Percentiles rank a stretch among this genome's conserved stretches.
Conservation (phyloP, 345 rosid genomes). For the Lepidium africanum region DNA sequence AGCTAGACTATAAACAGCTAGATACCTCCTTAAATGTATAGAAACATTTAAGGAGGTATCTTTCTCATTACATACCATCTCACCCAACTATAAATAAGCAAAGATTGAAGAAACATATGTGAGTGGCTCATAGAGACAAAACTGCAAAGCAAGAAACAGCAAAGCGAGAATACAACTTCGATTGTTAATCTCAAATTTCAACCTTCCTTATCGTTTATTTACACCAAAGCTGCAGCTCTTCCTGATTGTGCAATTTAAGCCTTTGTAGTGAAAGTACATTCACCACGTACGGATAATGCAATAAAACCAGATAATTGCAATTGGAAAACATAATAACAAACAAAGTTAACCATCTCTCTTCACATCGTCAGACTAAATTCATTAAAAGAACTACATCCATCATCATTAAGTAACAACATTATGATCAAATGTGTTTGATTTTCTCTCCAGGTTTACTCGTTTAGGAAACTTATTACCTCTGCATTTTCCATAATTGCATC, state of each 20-base stretch:
- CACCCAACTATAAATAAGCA: slow-evolving; percentile 41
- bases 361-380: neutral
- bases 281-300: slow-evolving; percentile 69
- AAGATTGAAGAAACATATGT: neutral
- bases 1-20: slow-evolving; percentile 26
- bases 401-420: neutral
- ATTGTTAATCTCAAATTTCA: neutral
- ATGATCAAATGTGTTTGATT: neutral
- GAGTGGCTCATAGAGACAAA: slow-evolving; percentile 2
- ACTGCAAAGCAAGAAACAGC: neutral
- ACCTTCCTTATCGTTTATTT: slow-evolving; percentile 87
- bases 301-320: slow-evolving; percentile 58
- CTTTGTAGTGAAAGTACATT: slow-evolving; percentile 60
- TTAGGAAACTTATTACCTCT: too few species aligned
- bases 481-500: too few species aligned
- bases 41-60: slow-evolving; percentile 41
- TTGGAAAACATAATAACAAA: neutral
- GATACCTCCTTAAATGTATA: too few species aligned
- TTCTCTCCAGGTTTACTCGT: neutral
- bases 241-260: slow-evolving; percentile 66
- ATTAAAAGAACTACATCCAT: neutral
- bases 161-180: neutral
- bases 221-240: slow-evolving; percentile 74
- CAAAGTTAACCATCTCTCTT: neutral
- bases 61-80: slow-evolving; percentile 64